These are phyloP conservation scores for Colletotrichum sublineola DNA, from an alignment of 2,329 filamentous ascomycete species.

Conservation along the genomic window DNA sequence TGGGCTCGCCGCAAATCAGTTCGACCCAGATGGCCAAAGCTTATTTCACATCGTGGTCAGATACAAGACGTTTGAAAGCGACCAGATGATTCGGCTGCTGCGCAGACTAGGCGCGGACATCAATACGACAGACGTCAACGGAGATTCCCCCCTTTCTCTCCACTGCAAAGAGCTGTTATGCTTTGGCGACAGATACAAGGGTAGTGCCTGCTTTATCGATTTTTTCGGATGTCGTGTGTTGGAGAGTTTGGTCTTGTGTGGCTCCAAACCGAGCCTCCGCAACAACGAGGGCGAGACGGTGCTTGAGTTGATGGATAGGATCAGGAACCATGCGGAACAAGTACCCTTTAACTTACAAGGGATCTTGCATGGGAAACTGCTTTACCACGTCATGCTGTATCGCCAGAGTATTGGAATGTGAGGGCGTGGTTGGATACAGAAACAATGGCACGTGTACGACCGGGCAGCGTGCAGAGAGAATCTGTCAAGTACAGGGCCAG, in stretches of 20 bases:
- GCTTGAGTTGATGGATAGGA: background rate
- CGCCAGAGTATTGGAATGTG: background rate
- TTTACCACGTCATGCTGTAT: background rate
- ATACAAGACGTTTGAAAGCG: background rate
- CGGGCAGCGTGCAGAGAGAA: background rate
- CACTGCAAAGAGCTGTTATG: background rate
- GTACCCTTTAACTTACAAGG: background rate
- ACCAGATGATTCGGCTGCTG: background rate
- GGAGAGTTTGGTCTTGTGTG: background rate
- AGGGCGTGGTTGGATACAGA: too few species aligned
- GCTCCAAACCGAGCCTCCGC: background rate
- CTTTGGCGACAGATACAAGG: background rate
- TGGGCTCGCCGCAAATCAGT: background rate
- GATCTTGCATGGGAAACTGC: background rate
- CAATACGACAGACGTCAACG: background rate
- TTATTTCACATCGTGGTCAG: background rate
- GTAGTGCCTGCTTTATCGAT: background rate
- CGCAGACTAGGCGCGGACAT: background rate
- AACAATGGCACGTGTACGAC: too few species aligned
- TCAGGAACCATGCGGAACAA: background rate
- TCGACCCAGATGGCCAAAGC: background rate
- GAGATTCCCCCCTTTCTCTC: background rate
- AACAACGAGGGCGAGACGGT: background rate
- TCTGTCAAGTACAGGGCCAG: background rate
- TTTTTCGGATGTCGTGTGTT: accelerated